Evolutionary conservation across 805 yeast genomes (phyloP).

Genomic region (Nakazawaea wickerhamii): DNA sequence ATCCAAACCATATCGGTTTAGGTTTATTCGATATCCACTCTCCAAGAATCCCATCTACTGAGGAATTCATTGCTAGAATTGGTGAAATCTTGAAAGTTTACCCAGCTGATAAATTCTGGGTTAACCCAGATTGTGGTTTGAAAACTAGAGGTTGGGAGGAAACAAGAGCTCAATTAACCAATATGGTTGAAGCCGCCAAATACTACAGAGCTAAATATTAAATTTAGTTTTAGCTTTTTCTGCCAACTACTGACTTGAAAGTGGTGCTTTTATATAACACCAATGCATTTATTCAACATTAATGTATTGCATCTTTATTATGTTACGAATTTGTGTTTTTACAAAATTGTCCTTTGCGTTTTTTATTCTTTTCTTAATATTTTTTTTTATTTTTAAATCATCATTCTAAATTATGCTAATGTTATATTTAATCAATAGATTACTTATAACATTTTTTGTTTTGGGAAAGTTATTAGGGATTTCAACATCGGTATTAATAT

Average conservation of each 20-base stretch:
- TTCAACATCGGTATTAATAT: conserved; percentile 38
- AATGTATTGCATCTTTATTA: conserved; percentile 22
- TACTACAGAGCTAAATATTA: conserved; percentile 66
- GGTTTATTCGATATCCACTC: conserved; percentile 99
- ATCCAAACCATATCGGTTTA: conserved; percentile 99
- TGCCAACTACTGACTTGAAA: too few relatives aligned
- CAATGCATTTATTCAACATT: conserved; percentile 33
- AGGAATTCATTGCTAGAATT: conserved; percentile 92
- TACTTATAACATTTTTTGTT: conserved; percentile 19
- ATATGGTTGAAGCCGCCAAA: conserved; percentile 99
- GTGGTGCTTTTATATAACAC: conserved; percentile 15
- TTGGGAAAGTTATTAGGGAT: conserved; percentile 31
- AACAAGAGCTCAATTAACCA: conserved; percentile 88
- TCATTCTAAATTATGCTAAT: conserved; percentile 14
- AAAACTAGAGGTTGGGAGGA: conserved; percentile 99
- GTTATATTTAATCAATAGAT: conserved; percentile 9
- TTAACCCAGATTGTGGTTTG: conserved; percentile 99
- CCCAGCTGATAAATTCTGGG: conserved; percentile 99
- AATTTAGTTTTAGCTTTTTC: background rate
- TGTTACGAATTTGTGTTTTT: background rate
- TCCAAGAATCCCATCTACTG: conserved; percentile 98
- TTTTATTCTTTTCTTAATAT: conserved; percentile 6
- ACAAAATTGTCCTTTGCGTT: background rate
- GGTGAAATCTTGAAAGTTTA: conserved; percentile 91
- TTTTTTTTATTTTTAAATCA: conserved; percentile 13